phyloP scores from a whole-genome alignment of 2,329 filamentous ascomycete genomes.

The Reticulascus tulasneorum region DNA sequence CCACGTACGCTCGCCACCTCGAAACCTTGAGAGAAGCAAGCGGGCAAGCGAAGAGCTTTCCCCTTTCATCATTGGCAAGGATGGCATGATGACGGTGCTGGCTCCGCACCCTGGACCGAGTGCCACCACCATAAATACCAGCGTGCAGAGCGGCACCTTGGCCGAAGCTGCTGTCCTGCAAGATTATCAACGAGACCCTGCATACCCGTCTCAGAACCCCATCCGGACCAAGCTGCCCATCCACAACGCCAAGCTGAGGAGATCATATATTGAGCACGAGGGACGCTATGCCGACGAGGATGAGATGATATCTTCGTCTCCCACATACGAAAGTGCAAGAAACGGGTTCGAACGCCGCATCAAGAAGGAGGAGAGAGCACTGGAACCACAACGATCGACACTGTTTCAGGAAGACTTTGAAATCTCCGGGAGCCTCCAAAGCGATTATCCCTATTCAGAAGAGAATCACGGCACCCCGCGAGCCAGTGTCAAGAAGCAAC shows the following conservation, averaged over 20 bases:
- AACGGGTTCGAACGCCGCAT: slow-evolving; percentile 7
- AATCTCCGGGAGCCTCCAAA: slow-evolving; percentile 8
- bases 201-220: slow-evolving; percentile 11
- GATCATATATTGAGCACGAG: slow-evolving; percentile 17
- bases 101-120: slow-evolving; percentile 12
- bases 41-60: slow-evolving; percentile 9
- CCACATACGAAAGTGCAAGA: slow-evolving; percentile 15
- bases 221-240: slow-evolving; percentile 32
- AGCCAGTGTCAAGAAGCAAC: slow-evolving; percentile 14
- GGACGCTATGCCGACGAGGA: slow-evolving; percentile 18
- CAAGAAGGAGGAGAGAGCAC: slow-evolving; percentile 1
- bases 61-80: slow-evolving; percentile 30
- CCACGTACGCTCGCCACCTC: slow-evolving; percentile 6
- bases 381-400: background rate
- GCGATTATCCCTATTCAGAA: slow-evolving; percentile 8
- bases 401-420: slow-evolving; percentile 3
- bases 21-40: background rate
- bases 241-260: slow-evolving; percentile 29
- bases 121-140: slow-evolving; percentile 16
- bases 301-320: slow-evolving; percentile 20
- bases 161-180: slow-evolving; percentile 14
- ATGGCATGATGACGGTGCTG: slow-evolving; percentile 32
- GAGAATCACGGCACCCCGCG: slow-evolving; percentile 14
- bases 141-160: slow-evolving; percentile 14
- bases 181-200: slow-evolving; percentile 1